These are phyloP conservation scores for Gossypium trilobum DNA, from an alignment of 441 rosid species.

Conservation along the genomic window DNA sequence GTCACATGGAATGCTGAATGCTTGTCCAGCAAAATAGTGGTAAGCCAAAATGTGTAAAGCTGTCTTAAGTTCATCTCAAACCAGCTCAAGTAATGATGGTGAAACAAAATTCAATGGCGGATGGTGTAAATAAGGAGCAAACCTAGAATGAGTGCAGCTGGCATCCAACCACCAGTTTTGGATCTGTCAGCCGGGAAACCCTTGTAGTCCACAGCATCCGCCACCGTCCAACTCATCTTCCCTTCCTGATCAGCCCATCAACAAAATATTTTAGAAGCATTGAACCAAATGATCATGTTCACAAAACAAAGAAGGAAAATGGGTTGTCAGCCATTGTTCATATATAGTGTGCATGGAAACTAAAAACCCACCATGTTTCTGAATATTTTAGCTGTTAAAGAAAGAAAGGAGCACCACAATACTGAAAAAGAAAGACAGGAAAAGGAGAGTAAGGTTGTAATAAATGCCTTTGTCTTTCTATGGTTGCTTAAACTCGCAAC, in stretches of 20 bases:
- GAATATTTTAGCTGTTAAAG: slow-evolving; percentile 1
- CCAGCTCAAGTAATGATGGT: not conserved
- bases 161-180: slow-evolving; percentile 64
- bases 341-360: slow-evolving; percentile 1
- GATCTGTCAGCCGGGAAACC: slow-evolving; percentile 50
- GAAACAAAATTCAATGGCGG: not conserved
- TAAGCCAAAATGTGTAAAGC: not conserved
- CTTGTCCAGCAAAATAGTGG: not conserved
- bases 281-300: not conserved
- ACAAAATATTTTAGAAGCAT: not conserved
- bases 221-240: slow-evolving; percentile 40
- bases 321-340: not conserved
- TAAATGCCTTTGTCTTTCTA: slow-evolving; percentile 7
- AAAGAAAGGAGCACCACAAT: slow-evolving; percentile 5
- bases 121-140: slow-evolving; percentile 10
- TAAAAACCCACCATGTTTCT: slow-evolving; percentile 23
- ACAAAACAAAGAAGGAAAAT: not conserved
- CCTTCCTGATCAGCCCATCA: slow-evolving; percentile 27
- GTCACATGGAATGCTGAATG: not conserved
- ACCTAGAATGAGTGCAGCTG: slow-evolving; percentile 58
- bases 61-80: not conserved
- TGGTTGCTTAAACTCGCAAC: slow-evolving; percentile 3
- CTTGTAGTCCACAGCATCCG: slow-evolving; percentile 44
- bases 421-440: slow-evolving; percentile 2
- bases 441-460: not conserved